A percentile compares a stretch with the other conserved stretches of the same genome.
phyloP scores from a whole-genome alignment of 495 filamentous ascomycete genomes.

The Neurospora sublineolata region DNA sequence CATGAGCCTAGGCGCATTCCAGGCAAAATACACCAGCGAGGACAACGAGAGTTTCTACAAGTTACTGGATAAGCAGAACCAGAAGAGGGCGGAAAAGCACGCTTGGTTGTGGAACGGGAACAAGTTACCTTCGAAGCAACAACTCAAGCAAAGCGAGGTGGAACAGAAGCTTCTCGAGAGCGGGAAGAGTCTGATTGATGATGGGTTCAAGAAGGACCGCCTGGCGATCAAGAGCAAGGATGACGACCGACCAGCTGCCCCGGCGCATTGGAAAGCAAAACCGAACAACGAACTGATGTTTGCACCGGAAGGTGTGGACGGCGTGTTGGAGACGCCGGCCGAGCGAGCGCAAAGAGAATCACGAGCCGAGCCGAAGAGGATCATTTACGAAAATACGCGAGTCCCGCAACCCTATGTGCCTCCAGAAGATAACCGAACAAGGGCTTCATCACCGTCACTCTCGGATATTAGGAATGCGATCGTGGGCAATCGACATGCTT shows the following conservation, averaged over 20 bases:
- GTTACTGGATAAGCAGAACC: slow-evolving; percentile 83
- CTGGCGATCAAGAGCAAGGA: slow-evolving; percentile 51
- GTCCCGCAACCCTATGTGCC: slow-evolving; percentile 36
- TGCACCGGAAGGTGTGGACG: slow-evolving; percentile 59
- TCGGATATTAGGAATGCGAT: slow-evolving; percentile 81
- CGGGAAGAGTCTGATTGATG: slow-evolving; percentile 28
- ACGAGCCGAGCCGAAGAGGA: slow-evolving; percentile 60
- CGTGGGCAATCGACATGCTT: slow-evolving; percentile 53
- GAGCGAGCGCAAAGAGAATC: slow-evolving; percentile 60
- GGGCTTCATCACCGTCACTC: slow-evolving; percentile 69
- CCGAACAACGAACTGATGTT: slow-evolving; percentile 89
- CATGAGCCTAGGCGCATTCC: slow-evolving; percentile 74
- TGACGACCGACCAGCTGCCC: slow-evolving; percentile 58
- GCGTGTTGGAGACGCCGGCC: slow-evolving; percentile 50
- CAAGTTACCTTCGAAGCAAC: slow-evolving; percentile 76
- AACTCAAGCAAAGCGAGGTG: slow-evolving; percentile 66
- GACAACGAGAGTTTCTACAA: slow-evolving; percentile 95
- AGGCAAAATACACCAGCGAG: slow-evolving; percentile 87
- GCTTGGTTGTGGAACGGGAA: slow-evolving; percentile 82
- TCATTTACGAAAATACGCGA: slow-evolving; percentile 76
- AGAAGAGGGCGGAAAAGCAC: slow-evolving; percentile 67
- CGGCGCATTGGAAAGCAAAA: slow-evolving; percentile 61
- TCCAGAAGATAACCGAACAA: slow-evolving; percentile 12
- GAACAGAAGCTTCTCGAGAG: slow-evolving; percentile 50
- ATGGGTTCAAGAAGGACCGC: slow-evolving; percentile 40